Percentiles rank a stretch among this genome's conserved stretches.
These are phyloP conservation scores for Neurospora intermedia DNA, from an alignment of 495 filamentous ascomycete genomes.

Conservation along the genomic window DNA sequence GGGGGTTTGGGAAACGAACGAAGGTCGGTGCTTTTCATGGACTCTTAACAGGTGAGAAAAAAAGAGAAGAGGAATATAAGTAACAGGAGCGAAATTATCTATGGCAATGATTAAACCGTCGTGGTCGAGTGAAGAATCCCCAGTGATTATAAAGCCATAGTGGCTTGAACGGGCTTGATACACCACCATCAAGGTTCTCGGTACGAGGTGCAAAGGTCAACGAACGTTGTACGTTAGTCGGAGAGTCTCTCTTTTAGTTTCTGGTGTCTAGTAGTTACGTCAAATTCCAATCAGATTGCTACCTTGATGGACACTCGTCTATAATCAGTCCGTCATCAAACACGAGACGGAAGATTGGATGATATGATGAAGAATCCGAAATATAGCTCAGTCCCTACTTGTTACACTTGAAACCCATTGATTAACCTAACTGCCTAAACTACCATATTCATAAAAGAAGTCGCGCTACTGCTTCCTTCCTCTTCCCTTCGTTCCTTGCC, in stretches of 20 bases:
- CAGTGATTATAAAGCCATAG: not conserved
- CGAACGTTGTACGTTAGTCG: not conserved
- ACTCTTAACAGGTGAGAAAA: no score
- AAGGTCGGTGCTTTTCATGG: no score
- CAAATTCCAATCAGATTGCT: not conserved
- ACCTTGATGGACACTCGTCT: not conserved
- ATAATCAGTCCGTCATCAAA: not conserved
- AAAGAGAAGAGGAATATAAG: no score
- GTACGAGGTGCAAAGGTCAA: not conserved
- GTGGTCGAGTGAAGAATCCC: not conserved
- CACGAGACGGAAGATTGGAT: accelerated
- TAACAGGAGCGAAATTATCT: no score
- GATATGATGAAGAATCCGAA: not conserved
- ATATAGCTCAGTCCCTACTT: not conserved
- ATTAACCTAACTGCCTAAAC: not conserved
- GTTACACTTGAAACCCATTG: not conserved
- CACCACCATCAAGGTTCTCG: not conserved
- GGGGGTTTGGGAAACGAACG: no score
- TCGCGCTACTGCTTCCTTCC: not conserved
- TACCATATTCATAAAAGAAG: not conserved
- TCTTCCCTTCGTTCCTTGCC: not conserved
- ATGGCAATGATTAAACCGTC: no score
- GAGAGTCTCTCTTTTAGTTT: not conserved
- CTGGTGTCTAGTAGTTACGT: not conserved
- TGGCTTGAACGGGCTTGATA: not conserved